These are phyloP conservation scores for Atalantia buxifolia DNA, from an alignment of 345 rosid species.

Conservation along the genomic window DNA sequence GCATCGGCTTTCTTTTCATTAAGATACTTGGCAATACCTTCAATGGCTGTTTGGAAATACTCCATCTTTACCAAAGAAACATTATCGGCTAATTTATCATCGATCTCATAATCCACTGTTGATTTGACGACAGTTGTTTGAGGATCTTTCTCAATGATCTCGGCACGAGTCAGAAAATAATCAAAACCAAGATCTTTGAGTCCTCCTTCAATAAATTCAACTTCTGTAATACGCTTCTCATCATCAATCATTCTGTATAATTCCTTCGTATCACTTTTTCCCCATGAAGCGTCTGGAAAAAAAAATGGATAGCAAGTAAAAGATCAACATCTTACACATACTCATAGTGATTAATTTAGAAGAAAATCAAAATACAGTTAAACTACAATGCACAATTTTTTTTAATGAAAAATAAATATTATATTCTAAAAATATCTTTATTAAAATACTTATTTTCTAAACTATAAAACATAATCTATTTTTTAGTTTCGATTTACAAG, in stretches of 20 bases:
- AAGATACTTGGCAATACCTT: slow-evolving; percentile 26
- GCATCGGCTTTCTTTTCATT: neutral
- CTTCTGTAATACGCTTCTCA: slow-evolving; percentile 14
- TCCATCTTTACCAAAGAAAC: neutral
- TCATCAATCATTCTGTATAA: slow-evolving; percentile 22
- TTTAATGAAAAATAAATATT: no score
- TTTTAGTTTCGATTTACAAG: no score
- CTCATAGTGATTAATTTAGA: no score
- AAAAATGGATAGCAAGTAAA: no score
- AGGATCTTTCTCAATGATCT: slow-evolving; percentile 36
- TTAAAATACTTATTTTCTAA: no score
- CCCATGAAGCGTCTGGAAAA: no score
- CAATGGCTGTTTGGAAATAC: slow-evolving; percentile 21
- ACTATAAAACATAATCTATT: no score
- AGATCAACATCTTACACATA: no score
- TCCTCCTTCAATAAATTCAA: slow-evolving; percentile 26
- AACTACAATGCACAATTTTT: no score
- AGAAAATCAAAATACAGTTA: no score
- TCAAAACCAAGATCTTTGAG: slow-evolving; percentile 27
- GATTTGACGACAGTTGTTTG: slow-evolving; percentile 5
- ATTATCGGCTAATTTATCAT: slow-evolving; percentile 22
- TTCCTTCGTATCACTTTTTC: slow-evolving; percentile 22
- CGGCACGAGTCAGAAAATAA: slow-evolving; percentile 9
- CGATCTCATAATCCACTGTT: slow-evolving; percentile 27
- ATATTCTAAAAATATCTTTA: no score